These are phyloP conservation scores for Tetrahymena borealis DNA, from an alignment of 73 alveolate genomes.

Conservation along the genomic window DNA sequence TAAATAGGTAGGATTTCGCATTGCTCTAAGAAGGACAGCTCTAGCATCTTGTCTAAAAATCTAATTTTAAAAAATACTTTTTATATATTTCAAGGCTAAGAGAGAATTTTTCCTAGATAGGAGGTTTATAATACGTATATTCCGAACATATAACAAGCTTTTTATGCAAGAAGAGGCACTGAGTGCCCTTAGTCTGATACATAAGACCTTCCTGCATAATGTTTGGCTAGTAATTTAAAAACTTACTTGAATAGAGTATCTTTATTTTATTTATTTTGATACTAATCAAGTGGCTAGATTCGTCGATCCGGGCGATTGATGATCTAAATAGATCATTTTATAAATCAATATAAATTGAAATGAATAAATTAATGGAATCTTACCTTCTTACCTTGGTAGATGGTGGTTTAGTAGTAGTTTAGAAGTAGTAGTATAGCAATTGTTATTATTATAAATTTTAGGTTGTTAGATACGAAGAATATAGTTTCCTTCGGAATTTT, in stretches of 20 bases:
- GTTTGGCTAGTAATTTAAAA: background rate
- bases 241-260: background rate
- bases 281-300: background rate
- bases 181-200: background rate
- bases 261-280: background rate
- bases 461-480: no score
- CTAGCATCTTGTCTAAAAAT: background rate
- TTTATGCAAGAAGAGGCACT: background rate
- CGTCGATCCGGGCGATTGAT: background rate
- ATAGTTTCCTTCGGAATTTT: background rate
- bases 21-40: slow-evolving; percentile 3
- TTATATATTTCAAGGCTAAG: background rate
- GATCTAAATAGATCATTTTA: background rate
- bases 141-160: background rate
- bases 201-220: slow-evolving; percentile 1
- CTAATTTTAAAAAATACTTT: background rate
- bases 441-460: no score
- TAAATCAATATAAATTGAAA: background rate
- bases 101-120: background rate
- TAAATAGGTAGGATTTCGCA: background rate
- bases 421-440: background rate
- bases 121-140: background rate
- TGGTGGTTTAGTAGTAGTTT: background rate
- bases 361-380: background rate
- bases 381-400: background rate